phyloP scores from a whole-genome alignment of 306 rosid genomes.

The Coriaria nepalensis region DNA sequence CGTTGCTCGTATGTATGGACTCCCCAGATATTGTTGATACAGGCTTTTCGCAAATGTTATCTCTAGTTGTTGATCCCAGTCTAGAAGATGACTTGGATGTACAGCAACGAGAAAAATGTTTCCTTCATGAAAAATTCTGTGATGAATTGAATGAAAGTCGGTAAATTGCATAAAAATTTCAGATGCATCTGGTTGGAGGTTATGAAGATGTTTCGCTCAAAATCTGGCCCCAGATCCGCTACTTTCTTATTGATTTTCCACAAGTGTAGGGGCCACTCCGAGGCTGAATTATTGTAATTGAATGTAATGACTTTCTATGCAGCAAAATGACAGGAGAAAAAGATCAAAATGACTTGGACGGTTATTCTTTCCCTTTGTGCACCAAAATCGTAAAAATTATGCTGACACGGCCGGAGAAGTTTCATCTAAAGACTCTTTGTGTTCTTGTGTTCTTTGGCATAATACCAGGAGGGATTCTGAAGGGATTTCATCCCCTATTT shows the following conservation, averaged over 20 bases:
- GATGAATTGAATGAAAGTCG: conserved; percentile 10
- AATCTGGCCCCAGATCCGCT: conserved; percentile 38
- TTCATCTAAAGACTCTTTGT: conserved; percentile 56
- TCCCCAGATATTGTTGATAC: conserved; percentile 55
- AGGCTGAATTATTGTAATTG: conserved; percentile 29
- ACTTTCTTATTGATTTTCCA: conserved; percentile 34
- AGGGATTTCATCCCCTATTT: conserved; percentile 44
- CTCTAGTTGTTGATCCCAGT: conserved; percentile 23
- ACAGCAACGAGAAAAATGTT: not conserved
- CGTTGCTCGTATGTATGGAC: conserved; percentile 76
- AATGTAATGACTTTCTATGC: conserved; percentile 47
- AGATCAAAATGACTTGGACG: conserved; percentile 29
- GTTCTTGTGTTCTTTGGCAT: conserved; percentile 69
- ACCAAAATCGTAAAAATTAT: conserved; percentile 43
- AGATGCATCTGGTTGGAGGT: conserved; percentile 84
- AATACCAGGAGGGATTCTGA: conserved; percentile 55
- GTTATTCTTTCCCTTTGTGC: conserved; percentile 62
- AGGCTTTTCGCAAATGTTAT: conserved; percentile 73
- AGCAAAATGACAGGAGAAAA: conserved; percentile 32
- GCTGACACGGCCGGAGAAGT: conserved; percentile 48
- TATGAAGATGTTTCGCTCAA: conserved; percentile 58
- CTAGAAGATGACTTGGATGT: conserved; percentile 52
- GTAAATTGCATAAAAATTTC: conserved; percentile 12
- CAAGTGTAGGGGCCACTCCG: conserved; percentile 15
- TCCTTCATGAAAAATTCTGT: not conserved